phyloP scores from a whole-genome alignment of 305 asterid species.

The Euphrasia arctica region DNA sequence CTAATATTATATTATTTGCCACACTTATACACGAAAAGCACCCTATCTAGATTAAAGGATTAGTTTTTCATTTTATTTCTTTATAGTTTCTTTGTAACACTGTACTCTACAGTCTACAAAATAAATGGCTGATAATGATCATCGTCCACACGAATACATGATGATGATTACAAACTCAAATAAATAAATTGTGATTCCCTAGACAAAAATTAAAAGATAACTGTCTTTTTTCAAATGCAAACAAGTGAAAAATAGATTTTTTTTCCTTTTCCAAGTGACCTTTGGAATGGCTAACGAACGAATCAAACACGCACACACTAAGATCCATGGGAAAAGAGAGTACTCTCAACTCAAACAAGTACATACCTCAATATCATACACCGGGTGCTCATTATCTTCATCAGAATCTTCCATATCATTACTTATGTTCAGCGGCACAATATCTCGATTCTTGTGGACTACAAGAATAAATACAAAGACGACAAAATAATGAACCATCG shows the following conservation, averaged over 20 bases:
- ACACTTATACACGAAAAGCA: constrained; percentile 4
- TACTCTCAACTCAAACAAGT: not conserved
- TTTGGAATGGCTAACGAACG: not conserved
- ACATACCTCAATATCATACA: constrained; percentile 67
- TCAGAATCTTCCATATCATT: constrained; percentile 65
- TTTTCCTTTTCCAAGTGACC: not conserved
- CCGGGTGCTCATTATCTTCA: constrained; percentile 78
- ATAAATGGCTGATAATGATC: not conserved
- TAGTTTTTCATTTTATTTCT: not conserved
- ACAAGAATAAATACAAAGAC: constrained; percentile 20
- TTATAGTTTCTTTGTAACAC: not conserved
- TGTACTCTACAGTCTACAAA: not conserved
- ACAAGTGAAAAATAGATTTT: not conserved
- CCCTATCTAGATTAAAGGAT: not conserved
- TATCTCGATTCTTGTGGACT: constrained; percentile 93
- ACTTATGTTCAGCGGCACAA: constrained; percentile 61
- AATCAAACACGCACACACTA: not conserved
- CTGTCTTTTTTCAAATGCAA: not conserved
- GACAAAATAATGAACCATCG: not conserved
- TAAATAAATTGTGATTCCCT: not conserved
- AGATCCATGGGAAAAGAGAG: not conserved
- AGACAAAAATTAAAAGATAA: constrained; percentile 1
- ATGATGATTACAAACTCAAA: constrained; percentile 9
- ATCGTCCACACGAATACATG: not conserved
- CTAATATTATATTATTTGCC: not conserved